These are phyloP conservation scores for Claviceps arundinis DNA, from an alignment of 2,329 filamentous ascomycete genomes.

Conservation along the genomic window DNA sequence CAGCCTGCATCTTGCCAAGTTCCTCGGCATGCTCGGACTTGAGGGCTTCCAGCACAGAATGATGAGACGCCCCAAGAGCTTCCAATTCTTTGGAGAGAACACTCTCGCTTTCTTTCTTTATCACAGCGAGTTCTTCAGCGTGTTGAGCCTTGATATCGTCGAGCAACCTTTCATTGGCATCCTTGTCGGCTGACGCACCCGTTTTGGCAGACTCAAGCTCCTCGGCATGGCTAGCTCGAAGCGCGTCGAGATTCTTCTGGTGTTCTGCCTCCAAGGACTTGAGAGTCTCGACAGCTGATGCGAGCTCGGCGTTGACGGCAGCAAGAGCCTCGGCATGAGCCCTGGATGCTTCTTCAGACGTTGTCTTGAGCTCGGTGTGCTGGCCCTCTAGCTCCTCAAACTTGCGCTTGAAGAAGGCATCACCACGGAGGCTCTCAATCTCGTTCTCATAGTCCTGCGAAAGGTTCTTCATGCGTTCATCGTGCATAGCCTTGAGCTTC, in stretches of 20 bases:
- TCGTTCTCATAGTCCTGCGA: conserved; percentile 51
- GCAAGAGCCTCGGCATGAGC: conserved; percentile 29
- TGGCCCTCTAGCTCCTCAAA: conserved; percentile 46
- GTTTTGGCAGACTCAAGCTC: conserved; percentile 44
- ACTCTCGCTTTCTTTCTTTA: conserved; percentile 29
- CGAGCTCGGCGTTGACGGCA: conserved; percentile 29
- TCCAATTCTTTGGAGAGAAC: conserved; percentile 27
- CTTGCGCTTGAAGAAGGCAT: conserved; percentile 51
- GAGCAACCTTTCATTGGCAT: conserved; percentile 35
- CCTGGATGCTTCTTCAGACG: conserved; percentile 22
- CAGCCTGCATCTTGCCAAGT: conserved; percentile 20
- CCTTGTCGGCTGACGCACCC: conserved; percentile 33
- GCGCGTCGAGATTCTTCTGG: conserved; percentile 38
- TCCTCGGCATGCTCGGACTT: conserved; percentile 27
- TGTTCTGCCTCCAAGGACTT: conserved; percentile 39
- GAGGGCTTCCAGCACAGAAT: conserved; percentile 27
- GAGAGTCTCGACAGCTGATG: conserved; percentile 30
- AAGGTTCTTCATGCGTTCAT: conserved; percentile 43
- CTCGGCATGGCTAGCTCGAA: conserved; percentile 44
- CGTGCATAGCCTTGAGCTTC: conserved; percentile 41
- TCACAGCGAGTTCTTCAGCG: conserved; percentile 32
- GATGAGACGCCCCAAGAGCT: conserved; percentile 30
- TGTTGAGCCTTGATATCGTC: conserved; percentile 43
- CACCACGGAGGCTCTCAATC: conserved; percentile 48
- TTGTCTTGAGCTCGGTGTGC: conserved; percentile 35